Conservation (phyloP, 2,329 filamentous ascomycete genomes). For the Aspergillus thermomutatus region DNA sequence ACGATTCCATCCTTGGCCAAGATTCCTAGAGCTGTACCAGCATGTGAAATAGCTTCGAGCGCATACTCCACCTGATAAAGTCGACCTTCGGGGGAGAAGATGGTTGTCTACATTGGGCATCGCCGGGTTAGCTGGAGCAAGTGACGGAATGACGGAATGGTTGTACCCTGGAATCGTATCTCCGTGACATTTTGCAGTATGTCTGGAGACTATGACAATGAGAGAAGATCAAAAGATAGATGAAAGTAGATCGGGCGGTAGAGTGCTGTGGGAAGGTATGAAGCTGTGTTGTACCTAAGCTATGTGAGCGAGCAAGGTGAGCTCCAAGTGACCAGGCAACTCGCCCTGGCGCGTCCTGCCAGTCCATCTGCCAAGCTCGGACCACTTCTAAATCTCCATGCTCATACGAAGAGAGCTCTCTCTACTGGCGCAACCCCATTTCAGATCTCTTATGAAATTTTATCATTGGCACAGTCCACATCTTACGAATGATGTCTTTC, state of each 20-base stretch:
- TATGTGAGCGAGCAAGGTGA: slow-evolving; percentile 26
- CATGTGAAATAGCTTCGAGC: slow-evolving; percentile 96
- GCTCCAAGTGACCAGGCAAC: slow-evolving; percentile 38
- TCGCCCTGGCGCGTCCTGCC: slow-evolving; percentile 36
- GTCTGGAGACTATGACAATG: slow-evolving; percentile 8
- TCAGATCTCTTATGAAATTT: not conserved
- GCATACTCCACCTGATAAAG: slow-evolving; percentile 99
- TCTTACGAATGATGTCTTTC: not conserved
- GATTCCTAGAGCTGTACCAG: slow-evolving; percentile 93
- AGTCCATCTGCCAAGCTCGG: slow-evolving; percentile 37
- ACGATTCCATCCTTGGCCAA: slow-evolving; percentile 98
- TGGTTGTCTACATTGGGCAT: slow-evolving; percentile 71
- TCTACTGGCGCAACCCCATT: not conserved
- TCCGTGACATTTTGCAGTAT: slow-evolving; percentile 72
- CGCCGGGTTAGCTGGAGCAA: slow-evolving; percentile 36
- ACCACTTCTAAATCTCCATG: slow-evolving; percentile 25
- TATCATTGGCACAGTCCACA: not conserved
- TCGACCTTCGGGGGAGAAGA: slow-evolving; percentile 98
- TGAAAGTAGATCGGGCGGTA: slow-evolving; percentile 9
- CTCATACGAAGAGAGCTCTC: slow-evolving; percentile 9
- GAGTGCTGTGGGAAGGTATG: slow-evolving; percentile 5
- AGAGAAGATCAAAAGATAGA: slow-evolving; percentile 6
- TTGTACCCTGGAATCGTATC: slow-evolving; percentile 93
- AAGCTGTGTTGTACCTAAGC: slow-evolving; percentile 16
- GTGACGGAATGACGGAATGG: slow-evolving; percentile 16